phyloP scores from a whole-genome alignment of 2,329 filamentous ascomycete genomes.

The Stagonosporopsis tanaceti region DNA sequence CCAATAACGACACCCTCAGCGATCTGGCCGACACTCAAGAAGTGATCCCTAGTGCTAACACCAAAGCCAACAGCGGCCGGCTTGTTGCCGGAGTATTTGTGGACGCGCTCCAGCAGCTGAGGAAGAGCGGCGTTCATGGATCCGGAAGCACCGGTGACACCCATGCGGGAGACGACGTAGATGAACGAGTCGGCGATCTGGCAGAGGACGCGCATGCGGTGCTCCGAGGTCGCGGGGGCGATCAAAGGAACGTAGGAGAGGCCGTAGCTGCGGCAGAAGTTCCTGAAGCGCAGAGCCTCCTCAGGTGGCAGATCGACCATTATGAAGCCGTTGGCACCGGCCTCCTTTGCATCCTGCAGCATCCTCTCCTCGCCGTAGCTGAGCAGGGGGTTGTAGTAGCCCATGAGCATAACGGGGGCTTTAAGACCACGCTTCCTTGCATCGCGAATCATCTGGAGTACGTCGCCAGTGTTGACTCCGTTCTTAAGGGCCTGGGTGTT shows the following conservation, averaged over 20 bases:
- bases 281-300: conserved; percentile 91
- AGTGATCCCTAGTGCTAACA: conserved; percentile 94
- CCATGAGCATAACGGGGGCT: conserved; percentile 91
- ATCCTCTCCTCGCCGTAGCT: conserved; percentile 93
- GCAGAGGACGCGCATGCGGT: conserved; percentile 94
- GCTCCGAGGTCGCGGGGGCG: conserved; percentile 89
- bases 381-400: conserved; percentile 96
- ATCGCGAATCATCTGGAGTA: conserved; percentile 82
- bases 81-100: conserved; percentile 89
- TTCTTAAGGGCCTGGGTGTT: conserved; percentile 90
- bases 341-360: conserved; percentile 81
- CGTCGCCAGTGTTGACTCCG: conserved; percentile 81
- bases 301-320: conserved; percentile 95
- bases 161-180: conserved; percentile 97
- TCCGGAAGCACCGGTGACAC: conserved; percentile 90
- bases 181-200: conserved; percentile 98
- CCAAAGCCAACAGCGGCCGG: conserved; percentile 95
- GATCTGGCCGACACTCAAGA: conserved; percentile 80
- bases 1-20: conserved; percentile 97
- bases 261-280: conserved; percentile 78
- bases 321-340: conserved; percentile 95
- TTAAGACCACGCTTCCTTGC: conserved; percentile 79
- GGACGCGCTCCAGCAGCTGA: conserved; percentile 82
- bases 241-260: conserved; percentile 98
- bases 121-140: conserved; percentile 83